These are phyloP conservation scores for Metarhizium sp. DNA, from an alignment of 2,329 filamentous ascomycete species.

Conservation along the genomic window DNA sequence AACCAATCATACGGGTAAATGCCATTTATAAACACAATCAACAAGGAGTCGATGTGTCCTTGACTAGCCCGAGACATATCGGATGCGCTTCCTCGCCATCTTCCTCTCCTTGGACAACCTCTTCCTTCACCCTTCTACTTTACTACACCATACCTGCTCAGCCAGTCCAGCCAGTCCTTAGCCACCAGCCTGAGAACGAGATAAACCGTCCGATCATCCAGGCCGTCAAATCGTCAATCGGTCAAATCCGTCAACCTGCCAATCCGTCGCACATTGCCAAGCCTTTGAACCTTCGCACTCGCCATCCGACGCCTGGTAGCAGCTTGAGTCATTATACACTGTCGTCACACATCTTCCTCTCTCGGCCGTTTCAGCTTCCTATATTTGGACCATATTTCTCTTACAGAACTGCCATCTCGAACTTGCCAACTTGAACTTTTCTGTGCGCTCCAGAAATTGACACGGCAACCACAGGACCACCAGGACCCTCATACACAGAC, in stretches of 20 bases:
- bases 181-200: neutral
- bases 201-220: neutral
- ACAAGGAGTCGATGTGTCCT: slow-evolving; percentile 13
- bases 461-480: neutral
- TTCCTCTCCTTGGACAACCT: slow-evolving; percentile 1
- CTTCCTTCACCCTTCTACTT: neutral
- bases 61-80: slow-evolving; percentile 20
- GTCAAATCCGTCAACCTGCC: too few relatives aligned
- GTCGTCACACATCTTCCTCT: neutral
- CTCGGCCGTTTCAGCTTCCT: neutral
- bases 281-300: neutral
- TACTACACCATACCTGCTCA: neutral
- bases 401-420: neutral
- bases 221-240: too few relatives aligned
- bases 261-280: neutral
- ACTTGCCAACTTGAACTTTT: neutral
- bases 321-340: neutral
- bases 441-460: too few relatives aligned
- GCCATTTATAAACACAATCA: slow-evolving; percentile 18
- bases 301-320: neutral
- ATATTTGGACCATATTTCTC: neutral
- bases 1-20: slow-evolving; percentile 24
- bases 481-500: neutral
- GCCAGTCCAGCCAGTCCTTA: neutral
- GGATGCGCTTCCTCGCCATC: neutral